A percentile compares a stretch with the other conserved stretches of the same genome.
phyloP scores from a whole-genome alignment of 441 rosid genomes.

The Euphorbia celastroides region DNA sequence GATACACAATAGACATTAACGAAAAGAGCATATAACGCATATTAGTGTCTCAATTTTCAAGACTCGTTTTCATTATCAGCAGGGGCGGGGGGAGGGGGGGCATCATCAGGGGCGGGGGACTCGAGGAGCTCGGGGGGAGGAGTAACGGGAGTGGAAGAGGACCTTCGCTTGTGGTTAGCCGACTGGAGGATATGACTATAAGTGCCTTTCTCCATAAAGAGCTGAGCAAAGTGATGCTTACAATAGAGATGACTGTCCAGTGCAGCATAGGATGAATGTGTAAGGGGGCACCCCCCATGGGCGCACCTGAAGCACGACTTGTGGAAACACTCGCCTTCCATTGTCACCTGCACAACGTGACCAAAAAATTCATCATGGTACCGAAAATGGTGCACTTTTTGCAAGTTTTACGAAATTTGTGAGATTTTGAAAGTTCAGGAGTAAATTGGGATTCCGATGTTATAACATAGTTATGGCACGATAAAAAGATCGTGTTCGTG shows the following conservation, averaged over 20 bases:
- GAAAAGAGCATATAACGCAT: too few relatives aligned
- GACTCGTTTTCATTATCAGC: slow-evolving; percentile 1
- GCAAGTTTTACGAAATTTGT: too few relatives aligned
- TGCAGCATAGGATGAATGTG: slow-evolving; percentile 94
- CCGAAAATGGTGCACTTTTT: too few relatives aligned
- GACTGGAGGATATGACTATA: slow-evolving; percentile 78
- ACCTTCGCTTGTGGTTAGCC: slow-evolving; percentile 55
- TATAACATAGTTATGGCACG: neutral
- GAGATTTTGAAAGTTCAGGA: too few relatives aligned
- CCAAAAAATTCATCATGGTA: too few relatives aligned
- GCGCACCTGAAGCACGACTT: slow-evolving; percentile 96
- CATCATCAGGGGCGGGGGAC: neutral
- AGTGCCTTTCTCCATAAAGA: slow-evolving; percentile 93
- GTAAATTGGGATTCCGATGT: too few relatives aligned
- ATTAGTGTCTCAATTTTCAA: too few relatives aligned
- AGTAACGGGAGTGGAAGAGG: slow-evolving; percentile 36
- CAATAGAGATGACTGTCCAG: slow-evolving; percentile 84
- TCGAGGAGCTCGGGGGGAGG: slow-evolving; percentile 47
- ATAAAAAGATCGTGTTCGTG: neutral
- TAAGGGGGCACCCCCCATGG: slow-evolving; percentile 79
- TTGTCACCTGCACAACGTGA: slow-evolving; percentile 46
- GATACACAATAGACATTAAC: too few relatives aligned
- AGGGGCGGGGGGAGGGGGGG: neutral
- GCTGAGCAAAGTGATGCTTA: slow-evolving; percentile 91
- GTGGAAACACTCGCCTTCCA: slow-evolving; percentile 96